Conservation (phyloP, 2,329 filamentous ascomycete species). For the Pseudogymnoascus sp. region DNA sequence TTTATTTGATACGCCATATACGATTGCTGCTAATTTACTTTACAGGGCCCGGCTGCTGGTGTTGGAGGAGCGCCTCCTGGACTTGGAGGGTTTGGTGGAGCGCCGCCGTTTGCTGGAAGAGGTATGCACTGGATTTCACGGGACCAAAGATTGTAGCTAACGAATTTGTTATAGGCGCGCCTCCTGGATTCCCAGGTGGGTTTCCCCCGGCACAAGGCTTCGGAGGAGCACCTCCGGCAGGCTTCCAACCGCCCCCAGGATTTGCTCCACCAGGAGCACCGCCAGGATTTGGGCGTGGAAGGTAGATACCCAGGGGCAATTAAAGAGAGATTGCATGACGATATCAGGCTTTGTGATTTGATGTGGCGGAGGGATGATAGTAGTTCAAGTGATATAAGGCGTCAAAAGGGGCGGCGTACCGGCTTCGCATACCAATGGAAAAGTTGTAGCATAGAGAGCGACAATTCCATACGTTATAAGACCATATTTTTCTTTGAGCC, state of each 20-base stretch:
- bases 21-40: slow-evolving; percentile 22
- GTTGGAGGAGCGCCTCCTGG: slow-evolving; percentile 56
- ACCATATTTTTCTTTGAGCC: not conserved
- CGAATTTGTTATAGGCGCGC: slow-evolving; percentile 17
- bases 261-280: slow-evolving; percentile 42
- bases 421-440: slow-evolving; percentile 27
- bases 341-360: slow-evolving; percentile 8
- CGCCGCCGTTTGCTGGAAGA: slow-evolving; percentile 42
- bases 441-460: slow-evolving; percentile 27
- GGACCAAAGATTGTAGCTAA: not conserved
- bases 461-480: slow-evolving; percentile 12
- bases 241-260: slow-evolving; percentile 66
- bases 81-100: slow-evolving; percentile 42
- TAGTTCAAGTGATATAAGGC: slow-evolving; percentile 10
- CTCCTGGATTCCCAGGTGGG: slow-evolving; percentile 42
- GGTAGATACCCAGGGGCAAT: slow-evolving; percentile 20
- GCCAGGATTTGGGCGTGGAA: slow-evolving; percentile 24
- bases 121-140: slow-evolving; percentile 37
- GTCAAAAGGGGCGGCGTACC: slow-evolving; percentile 22
- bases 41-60: slow-evolving; percentile 70
- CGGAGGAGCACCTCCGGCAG: slow-evolving; percentile 41
- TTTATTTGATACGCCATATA: slow-evolving; percentile 20
- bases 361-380: slow-evolving; percentile 3
- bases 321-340: slow-evolving; percentile 8
- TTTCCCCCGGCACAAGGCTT: slow-evolving; percentile 42